These are phyloP conservation scores for Penicillium taxi DNA, from an alignment of 495 filamentous ascomycete genomes.

Conservation along the genomic window DNA sequence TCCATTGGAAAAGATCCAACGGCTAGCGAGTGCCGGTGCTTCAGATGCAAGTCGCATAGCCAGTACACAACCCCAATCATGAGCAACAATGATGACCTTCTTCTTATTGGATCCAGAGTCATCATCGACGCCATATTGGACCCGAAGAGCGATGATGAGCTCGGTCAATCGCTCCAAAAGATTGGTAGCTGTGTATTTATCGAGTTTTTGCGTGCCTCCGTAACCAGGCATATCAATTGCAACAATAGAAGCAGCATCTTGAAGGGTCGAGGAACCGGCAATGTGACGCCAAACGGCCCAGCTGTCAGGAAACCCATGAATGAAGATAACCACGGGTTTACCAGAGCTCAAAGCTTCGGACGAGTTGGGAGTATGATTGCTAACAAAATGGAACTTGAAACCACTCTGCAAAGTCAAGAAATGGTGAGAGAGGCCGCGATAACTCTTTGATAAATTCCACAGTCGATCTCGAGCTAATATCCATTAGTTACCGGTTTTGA, in stretches of 20 bases:
- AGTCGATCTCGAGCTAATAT: conserved; percentile 33
- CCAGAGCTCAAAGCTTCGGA: conserved; percentile 17
- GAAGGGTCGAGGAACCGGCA: conserved; percentile 24
- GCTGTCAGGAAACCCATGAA: conserved; percentile 54
- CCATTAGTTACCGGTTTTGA: no score
- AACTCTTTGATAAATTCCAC: conserved; percentile 40
- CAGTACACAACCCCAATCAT: conserved; percentile 52
- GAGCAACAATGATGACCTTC: conserved; percentile 41
- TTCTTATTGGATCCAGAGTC: conserved; percentile 20
- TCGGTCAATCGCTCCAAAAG: conserved; percentile 44
- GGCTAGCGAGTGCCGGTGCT: conserved; percentile 44
- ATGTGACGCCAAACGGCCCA: conserved; percentile 46
- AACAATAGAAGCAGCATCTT: conserved; percentile 30
- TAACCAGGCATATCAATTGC: conserved; percentile 50
- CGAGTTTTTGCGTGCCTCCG: conserved; percentile 44
- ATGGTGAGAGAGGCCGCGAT: conserved; percentile 35
- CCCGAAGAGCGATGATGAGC: conserved; percentile 41
- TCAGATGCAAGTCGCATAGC: conserved; percentile 47
- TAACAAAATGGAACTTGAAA: conserved; percentile 47
- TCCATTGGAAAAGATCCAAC: conserved; percentile 44
- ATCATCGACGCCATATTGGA: conserved; percentile 36
- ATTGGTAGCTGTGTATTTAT: conserved; percentile 38
- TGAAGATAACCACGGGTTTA: conserved; percentile 44
- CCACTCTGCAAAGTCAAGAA: conserved; percentile 41
- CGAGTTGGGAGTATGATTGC: conserved; percentile 24